phyloP scores from a whole-genome alignment of 2,329 filamentous ascomycete species.

The Beauveria rudraprayagi region DNA sequence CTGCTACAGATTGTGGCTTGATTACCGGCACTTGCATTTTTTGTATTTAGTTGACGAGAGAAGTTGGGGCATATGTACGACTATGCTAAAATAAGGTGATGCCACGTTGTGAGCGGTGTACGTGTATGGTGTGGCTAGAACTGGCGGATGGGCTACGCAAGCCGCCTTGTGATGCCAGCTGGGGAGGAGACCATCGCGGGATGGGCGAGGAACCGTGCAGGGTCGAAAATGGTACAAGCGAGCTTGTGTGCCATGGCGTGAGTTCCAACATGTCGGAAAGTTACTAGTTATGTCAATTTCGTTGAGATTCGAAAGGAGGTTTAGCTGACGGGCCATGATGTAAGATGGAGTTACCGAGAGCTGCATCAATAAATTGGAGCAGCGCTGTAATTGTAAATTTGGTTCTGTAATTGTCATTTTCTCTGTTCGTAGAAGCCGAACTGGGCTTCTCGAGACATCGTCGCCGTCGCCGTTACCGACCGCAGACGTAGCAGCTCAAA shows the following conservation, averaged over 20 bases:
- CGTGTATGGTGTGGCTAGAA: not conserved
- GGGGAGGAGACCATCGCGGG: not conserved
- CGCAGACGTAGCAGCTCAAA: not conserved
- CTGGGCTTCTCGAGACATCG: not conserved
- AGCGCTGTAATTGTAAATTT: not conserved
- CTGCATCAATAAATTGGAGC: too few relatives aligned
- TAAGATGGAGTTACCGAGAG: too few relatives aligned
- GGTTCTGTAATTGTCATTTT: not conserved
- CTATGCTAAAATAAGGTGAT: too few relatives aligned
- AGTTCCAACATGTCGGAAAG: too few relatives aligned
- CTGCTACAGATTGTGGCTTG: not conserved
- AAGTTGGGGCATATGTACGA: not conserved
- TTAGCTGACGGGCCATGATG: too few relatives aligned
- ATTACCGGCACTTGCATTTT: not conserved
- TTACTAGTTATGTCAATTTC: too few relatives aligned
- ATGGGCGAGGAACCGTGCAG: not conserved
- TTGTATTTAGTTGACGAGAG: too few relatives aligned
- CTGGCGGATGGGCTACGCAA: not conserved
- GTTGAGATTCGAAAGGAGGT: too few relatives aligned
- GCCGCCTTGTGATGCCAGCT: not conserved
- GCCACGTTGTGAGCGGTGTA: not conserved
- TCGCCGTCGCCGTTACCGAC: not conserved
- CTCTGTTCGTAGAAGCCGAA: not conserved
- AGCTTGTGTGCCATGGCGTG: not conserved
- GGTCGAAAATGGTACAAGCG: not conserved